Evolutionary conservation across 768 basidiomycete genomes (phyloP).

Genomic region (Mycena galopus): DNA sequence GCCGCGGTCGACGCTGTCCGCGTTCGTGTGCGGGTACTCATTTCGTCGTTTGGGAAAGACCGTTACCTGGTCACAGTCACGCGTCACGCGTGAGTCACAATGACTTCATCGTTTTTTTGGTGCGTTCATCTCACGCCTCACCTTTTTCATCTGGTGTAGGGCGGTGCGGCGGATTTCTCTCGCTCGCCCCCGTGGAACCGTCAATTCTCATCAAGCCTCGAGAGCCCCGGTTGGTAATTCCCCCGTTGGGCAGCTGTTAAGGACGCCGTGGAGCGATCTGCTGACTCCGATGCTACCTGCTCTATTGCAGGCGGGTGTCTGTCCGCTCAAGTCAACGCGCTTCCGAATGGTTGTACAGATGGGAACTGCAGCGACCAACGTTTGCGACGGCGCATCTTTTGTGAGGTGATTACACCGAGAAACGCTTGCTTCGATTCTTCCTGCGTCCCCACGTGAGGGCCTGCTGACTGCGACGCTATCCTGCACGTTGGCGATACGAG

Average conservation of each 20-base stretch:
- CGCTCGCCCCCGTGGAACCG: neutral
- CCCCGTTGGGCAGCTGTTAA: neutral
- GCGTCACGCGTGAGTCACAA: neutral
- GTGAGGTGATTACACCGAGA: conserved; percentile 19
- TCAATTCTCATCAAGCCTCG: neutral
- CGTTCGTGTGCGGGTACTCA: conserved; percentile 20
- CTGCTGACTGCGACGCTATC: conserved; percentile 22
- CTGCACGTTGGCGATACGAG: neutral
- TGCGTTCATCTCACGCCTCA: neutral
- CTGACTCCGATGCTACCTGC: too few species aligned
- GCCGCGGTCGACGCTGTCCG: conserved; percentile 4
- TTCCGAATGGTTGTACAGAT: neutral
- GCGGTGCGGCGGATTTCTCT: neutral
- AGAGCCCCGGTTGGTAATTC: conserved; percentile 3
- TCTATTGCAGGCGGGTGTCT: too few species aligned
- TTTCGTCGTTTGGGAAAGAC: conserved; percentile 7
- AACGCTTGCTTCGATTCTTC: neutral
- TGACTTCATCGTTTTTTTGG: neutral
- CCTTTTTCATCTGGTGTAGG: neutral
- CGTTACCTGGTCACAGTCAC: neutral
- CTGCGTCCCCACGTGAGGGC: conserved; percentile 3
- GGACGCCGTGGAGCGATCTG: too few species aligned
- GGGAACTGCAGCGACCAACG: conserved; percentile 1
- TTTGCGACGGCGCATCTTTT: conserved; percentile 17
- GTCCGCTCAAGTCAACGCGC: too few species aligned